phyloP scores from a whole-genome alignment of 2,329 filamentous ascomycete genomes.

The Pseudogymnoascus sp. region DNA sequence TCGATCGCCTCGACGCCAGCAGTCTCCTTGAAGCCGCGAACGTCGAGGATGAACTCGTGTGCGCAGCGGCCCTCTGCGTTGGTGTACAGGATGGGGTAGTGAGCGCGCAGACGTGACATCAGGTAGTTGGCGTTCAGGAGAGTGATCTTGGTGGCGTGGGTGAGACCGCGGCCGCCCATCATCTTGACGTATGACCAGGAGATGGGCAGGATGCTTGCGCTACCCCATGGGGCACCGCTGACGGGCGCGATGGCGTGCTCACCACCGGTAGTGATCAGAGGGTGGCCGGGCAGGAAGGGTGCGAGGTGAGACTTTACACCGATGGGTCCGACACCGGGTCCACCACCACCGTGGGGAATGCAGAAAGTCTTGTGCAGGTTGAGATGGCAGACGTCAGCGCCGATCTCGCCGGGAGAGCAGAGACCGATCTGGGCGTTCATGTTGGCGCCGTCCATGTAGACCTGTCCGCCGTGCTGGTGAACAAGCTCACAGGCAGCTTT shows the following conservation, averaged over 20 bases:
- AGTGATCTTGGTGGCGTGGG: constrained; percentile 82
- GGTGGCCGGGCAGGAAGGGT: constrained; percentile 64
- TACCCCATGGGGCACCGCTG: constrained; percentile 77
- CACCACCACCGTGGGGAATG: constrained; percentile 91
- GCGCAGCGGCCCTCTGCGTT: constrained; percentile 82
- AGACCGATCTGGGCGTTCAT: constrained; percentile 98
- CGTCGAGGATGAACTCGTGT: constrained; percentile 94
- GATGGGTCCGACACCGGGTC: constrained; percentile 88
- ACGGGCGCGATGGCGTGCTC: constrained; percentile 59
- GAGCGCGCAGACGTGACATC: constrained; percentile 71
- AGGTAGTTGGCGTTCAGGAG: constrained; percentile 98
- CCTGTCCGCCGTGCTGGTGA: constrained; percentile 80
- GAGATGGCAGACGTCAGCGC: constrained; percentile 91
- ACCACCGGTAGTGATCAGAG: constrained; percentile 48
- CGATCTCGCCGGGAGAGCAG: constrained; percentile 89
- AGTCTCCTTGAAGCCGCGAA: constrained; percentile 73
- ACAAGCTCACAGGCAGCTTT: constrained; percentile 80
- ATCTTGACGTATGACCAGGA: constrained; percentile 92
- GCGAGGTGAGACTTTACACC: constrained; percentile 77
- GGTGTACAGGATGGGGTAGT: constrained; percentile 91
- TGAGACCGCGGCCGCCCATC: constrained; percentile 79
- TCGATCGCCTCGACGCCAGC: constrained; percentile 86
- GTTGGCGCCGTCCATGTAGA: constrained; percentile 98
- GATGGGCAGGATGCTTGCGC: constrained; percentile 86
- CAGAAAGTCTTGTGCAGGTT: constrained; percentile 99